phyloP scores from a whole-genome alignment of 2,329 filamentous ascomycete species.

The Aureobasidium subglaciale region DNA sequence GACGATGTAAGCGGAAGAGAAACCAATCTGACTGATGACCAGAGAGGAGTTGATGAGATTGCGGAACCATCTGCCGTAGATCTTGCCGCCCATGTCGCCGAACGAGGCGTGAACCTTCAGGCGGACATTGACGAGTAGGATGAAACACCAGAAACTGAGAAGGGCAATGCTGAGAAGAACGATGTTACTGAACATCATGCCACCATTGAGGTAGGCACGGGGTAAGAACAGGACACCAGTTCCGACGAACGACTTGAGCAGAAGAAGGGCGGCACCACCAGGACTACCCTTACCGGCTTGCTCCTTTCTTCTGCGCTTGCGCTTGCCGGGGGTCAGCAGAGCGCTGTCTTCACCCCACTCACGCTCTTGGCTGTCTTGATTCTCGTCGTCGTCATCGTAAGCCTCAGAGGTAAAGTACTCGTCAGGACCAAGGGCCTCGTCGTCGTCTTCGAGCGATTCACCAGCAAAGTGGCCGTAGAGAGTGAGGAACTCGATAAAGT shows the following conservation, averaged over 20 bases:
- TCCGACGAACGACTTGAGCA: slow-evolving; percentile 96
- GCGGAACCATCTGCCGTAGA: slow-evolving; percentile 89
- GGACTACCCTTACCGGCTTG: slow-evolving; percentile 72
- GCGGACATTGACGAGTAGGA: slow-evolving; percentile 80
- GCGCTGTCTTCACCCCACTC: slow-evolving; percentile 85
- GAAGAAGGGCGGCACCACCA: slow-evolving; percentile 70
- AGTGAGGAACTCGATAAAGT: slow-evolving; percentile 90
- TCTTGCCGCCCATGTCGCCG: slow-evolving; percentile 86
- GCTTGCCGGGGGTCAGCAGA: slow-evolving; percentile 61
- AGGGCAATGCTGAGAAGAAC: slow-evolving; percentile 79
- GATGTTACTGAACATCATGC: slow-evolving; percentile 92
- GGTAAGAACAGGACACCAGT: slow-evolving; percentile 92
- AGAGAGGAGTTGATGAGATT: slow-evolving; percentile 83
- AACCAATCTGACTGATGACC: slow-evolving; percentile 90
- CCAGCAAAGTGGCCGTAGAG: slow-evolving; percentile 97
- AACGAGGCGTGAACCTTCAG: slow-evolving; percentile 88
- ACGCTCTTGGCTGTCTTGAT: slow-evolving; percentile 49
- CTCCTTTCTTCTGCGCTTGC: slow-evolving; percentile 68
- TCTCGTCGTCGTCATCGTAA: slow-evolving; percentile 46
- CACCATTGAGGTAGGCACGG: slow-evolving; percentile 87
- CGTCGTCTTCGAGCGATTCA: slow-evolving; percentile 93
- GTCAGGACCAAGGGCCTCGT: slow-evolving; percentile 77
- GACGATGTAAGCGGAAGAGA: slow-evolving; percentile 91
- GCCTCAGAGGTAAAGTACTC: slow-evolving; percentile 85
- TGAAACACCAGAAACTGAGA: slow-evolving; percentile 95